phyloP scores from a whole-genome alignment of 306 rosid genomes.

The Vigna mungo region DNA sequence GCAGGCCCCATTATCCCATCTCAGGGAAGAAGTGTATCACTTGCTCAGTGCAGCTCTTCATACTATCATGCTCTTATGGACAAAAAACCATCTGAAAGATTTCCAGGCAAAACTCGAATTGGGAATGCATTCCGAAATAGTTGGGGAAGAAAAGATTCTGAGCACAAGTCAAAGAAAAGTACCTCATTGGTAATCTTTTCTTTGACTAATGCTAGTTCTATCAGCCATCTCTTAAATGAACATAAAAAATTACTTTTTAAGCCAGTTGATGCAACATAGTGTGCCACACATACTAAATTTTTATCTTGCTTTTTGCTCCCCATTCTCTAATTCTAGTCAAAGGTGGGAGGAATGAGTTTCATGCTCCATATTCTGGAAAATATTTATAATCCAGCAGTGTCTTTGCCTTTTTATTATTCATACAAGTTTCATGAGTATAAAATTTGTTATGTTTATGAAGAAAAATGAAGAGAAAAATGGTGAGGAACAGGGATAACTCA shows the following conservation, averaged over 20 bases:
- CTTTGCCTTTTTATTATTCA: constrained; percentile 1
- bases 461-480: too few species aligned
- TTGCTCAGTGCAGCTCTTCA: constrained; percentile 47
- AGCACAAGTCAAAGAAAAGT: constrained; percentile 68
- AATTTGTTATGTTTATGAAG: too few species aligned
- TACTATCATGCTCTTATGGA: constrained; percentile 43
- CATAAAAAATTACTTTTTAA: constrained; percentile 5
- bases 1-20: constrained; percentile 54
- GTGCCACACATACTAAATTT: constrained; percentile 14
- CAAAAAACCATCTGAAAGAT: constrained; percentile 63
- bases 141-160: constrained; percentile 80
- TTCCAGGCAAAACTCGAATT: constrained; percentile 59
- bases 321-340: not conserved
- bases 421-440: too few species aligned
- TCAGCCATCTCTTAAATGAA: constrained; percentile 3
- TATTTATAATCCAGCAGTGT: not conserved
- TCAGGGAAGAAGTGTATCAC: constrained; percentile 50
- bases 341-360: not conserved
- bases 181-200: constrained; percentile 64
- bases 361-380: not conserved
- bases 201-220: constrained; percentile 18
- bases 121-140: constrained; percentile 78
- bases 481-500: too few species aligned
- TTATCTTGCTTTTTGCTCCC: not conserved
- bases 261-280: constrained; percentile 5